A percentile compares a stretch with the other conserved stretches of the same genome.
These are phyloP conservation scores for Aegilops longissima DNA, from an alignment of 176 grass and related monocot genomes.

Conservation along the genomic window DNA sequence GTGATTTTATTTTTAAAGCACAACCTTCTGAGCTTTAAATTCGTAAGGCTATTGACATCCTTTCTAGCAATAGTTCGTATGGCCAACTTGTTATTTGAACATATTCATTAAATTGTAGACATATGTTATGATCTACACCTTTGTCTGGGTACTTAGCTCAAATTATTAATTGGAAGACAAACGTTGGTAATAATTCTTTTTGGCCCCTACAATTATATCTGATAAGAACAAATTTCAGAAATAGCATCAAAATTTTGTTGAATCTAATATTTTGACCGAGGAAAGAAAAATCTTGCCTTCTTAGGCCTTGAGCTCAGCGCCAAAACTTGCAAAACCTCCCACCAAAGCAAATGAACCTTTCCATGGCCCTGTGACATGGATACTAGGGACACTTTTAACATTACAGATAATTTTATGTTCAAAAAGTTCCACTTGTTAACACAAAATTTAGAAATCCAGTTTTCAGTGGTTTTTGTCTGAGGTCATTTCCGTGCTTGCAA, in stretches of 20 bases:
- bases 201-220: background rate
- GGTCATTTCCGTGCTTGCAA: background rate
- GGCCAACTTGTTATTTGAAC: background rate
- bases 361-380: background rate
- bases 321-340: background rate
- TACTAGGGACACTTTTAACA: background rate
- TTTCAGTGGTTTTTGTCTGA: background rate
- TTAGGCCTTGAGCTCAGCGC: background rate
- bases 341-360: background rate
- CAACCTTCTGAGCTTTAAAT: background rate
- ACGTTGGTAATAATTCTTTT: background rate
- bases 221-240: background rate
- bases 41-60: background rate
- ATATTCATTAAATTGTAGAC: background rate
- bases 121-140: background rate
- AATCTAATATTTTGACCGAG: background rate
- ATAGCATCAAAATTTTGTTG: background rate
- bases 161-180: background rate
- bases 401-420: background rate
- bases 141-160: background rate
- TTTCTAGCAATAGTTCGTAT: constrained; percentile 5
- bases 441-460: background rate
- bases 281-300: background rate
- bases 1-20: constrained; percentile 4
- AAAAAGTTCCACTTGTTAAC: background rate